Evolutionary conservation across 1,139 yeast species (phyloP), one percentile per base, ranked within the genome.

Genomic region (Entelexis paramagnoliae): DNA sequence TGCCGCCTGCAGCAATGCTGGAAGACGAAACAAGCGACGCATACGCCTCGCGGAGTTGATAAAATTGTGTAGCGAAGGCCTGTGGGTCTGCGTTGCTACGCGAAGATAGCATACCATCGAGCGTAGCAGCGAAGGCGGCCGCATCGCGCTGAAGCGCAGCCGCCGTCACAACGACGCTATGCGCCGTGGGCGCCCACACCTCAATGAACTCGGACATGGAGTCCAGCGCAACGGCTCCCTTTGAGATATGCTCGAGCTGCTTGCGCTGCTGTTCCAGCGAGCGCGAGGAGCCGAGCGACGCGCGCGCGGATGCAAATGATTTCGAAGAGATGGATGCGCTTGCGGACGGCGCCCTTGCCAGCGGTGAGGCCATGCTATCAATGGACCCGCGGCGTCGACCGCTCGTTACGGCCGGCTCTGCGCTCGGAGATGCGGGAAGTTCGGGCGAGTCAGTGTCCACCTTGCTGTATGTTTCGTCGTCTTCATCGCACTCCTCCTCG

Each of bases 121-220:
- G 28, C 2, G 49, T 16, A 2, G 48, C 7, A 0, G 59, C 54
- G 14, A 56, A 51, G 6, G 59, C 57, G 2, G 51, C 47, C 1
- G 54, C 46, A 22, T 55, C 59, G 10, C 59, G 53, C 29, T 49
- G 50, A n/a, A 53, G 24, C 3, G 55, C 59, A 5, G 53, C 54
- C 3, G 56, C 55, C 2, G 55, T 45, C 10, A 56, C 40, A 1
- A 56, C 55, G 6, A 50, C 42, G 19, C 14, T 35, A 38, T 55
- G 54, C 8, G 58, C 54, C 5, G 53, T 48, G 7, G 57, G 51
- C 4, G 57, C 58, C 58, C 58, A 55, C 10, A 51, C 55, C 7
- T 44, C 52, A 11, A 55, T 24, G 26, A 28, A 47, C n/a, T 50
- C 52, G 2, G 33, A 17, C 54, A 55, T 50, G 4, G 55, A 47